phyloP scores from a whole-genome alignment of 768 basidiomycete genomes.

The Mycena galopus region DNA sequence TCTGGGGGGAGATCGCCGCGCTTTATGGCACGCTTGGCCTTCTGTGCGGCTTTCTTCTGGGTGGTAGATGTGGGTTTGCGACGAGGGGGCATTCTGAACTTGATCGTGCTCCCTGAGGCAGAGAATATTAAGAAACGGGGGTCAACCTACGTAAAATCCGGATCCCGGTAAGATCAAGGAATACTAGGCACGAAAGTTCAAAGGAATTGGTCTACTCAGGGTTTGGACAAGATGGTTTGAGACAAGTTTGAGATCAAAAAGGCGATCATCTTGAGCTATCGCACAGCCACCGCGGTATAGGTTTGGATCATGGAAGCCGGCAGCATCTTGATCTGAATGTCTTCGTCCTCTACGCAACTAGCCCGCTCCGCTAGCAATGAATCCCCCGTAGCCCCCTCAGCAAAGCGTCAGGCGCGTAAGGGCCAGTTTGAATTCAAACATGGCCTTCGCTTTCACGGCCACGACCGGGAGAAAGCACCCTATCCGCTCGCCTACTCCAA shows the following conservation, averaged over 20 bases:
- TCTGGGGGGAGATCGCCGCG: constrained; percentile 73
- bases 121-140: no score
- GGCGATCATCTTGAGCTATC: no score
- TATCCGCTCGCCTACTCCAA: constrained; percentile 83
- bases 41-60: constrained; percentile 78
- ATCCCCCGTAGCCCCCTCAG: constrained; percentile 45
- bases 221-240: no score
- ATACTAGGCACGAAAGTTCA: no score
- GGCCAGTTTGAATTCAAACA: constrained; percentile 69
- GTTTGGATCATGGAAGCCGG: no score
- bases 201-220: no score
- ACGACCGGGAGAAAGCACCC: constrained; percentile 81
- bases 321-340: constrained; percentile 1
- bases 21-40: constrained; percentile 87
- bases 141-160: no score
- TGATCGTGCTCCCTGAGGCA: no score
- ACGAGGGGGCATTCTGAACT: constrained; percentile 53
- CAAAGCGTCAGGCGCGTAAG: constrained; percentile 57
- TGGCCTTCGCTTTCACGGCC: constrained; percentile 75
- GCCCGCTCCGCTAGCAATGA: constrained; percentile 32
- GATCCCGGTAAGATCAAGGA: no score
- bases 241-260: no score
- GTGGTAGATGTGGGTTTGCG: constrained; percentile 72
- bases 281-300: no score
- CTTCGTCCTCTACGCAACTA: constrained; percentile 37